A percentile compares a stretch with the other conserved stretches of the same genome.
phyloP scores from a whole-genome alignment of 2,329 filamentous ascomycete species.

The Sarocladium oryzae region DNA sequence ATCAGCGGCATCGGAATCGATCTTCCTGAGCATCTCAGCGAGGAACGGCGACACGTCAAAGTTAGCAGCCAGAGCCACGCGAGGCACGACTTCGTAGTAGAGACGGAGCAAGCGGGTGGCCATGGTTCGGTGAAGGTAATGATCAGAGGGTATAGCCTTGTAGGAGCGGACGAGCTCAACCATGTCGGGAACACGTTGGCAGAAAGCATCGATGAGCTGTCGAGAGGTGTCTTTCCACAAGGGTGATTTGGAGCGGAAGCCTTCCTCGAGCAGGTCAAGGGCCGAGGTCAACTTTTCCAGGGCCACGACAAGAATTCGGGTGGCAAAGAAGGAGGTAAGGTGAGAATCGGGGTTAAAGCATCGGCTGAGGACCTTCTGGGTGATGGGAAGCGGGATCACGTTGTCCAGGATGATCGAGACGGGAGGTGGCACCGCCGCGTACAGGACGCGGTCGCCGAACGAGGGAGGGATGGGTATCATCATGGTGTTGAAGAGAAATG shows the following conservation, averaged over 20 bases:
- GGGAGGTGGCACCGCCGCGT: slow-evolving; percentile 65
- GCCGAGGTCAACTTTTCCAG: slow-evolving; percentile 69
- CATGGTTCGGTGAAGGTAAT: slow-evolving; percentile 70
- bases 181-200: slow-evolving; percentile 70
- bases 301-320: slow-evolving; percentile 70
- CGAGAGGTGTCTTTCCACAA: slow-evolving; percentile 65
- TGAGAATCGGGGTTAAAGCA: slow-evolving; percentile 74
- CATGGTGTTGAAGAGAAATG: slow-evolving; percentile 78
- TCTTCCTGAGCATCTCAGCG: slow-evolving; percentile 56
- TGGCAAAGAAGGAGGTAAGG: slow-evolving; percentile 76
- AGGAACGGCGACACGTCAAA: slow-evolving; percentile 82
- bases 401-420: slow-evolving; percentile 75
- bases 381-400: slow-evolving; percentile 76
- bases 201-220: slow-evolving; percentile 67
- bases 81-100: slow-evolving; percentile 81
- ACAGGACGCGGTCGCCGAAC: slow-evolving; percentile 61
- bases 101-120: slow-evolving; percentile 70
- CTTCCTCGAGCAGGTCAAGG: slow-evolving; percentile 52
- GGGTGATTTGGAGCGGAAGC: slow-evolving; percentile 27
- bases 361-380: slow-evolving; percentile 68
- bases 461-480: slow-evolving; percentile 64
- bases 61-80: slow-evolving; percentile 72
- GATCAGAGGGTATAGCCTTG: slow-evolving; percentile 58
- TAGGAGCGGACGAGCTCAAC: slow-evolving; percentile 75
- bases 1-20: slow-evolving; percentile 47